Evolutionary conservation across 257 asterid species (phyloP).

Genomic region (Paulownia fortunei): DNA sequence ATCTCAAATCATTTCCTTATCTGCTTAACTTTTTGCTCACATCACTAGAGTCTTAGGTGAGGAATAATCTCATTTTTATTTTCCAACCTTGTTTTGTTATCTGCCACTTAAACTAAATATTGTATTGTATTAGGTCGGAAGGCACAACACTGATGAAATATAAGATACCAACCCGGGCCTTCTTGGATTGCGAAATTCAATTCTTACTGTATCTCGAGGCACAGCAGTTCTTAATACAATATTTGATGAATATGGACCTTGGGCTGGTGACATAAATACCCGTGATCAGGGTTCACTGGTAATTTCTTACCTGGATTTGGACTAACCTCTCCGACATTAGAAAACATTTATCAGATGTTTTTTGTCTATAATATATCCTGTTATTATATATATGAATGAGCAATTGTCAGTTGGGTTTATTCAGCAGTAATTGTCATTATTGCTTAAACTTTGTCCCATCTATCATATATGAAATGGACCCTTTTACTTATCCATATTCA

Average conservation of each 20-base stretch:
- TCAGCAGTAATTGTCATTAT: too few relatives aligned
- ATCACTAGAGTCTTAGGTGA: too few relatives aligned
- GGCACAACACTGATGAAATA: constrained; percentile 81
- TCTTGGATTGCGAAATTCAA: constrained; percentile 86
- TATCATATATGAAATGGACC: not conserved
- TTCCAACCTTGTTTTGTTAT: constrained; percentile 16
- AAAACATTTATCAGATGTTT: too few relatives aligned
- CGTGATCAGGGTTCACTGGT: constrained; percentile 98
- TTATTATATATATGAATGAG: too few relatives aligned
- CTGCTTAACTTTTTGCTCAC: too few relatives aligned
- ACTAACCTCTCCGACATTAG: not conserved
- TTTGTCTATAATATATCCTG: too few relatives aligned
- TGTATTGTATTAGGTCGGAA: constrained; percentile 60
- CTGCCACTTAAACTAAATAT: constrained; percentile 26
- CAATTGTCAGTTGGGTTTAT: too few relatives aligned
- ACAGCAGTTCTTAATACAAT: constrained; percentile 93
- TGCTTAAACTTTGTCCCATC: too few relatives aligned
- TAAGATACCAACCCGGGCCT: constrained; percentile 97
- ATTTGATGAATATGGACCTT: constrained; percentile 87
- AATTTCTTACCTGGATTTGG: constrained; percentile 27
- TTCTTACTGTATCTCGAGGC: constrained; percentile 94
- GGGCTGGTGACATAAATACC: constrained; percentile 97
- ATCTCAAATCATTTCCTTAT: too few relatives aligned
- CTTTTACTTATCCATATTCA: too few relatives aligned
- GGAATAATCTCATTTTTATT: not conserved